A percentile compares a stretch with the other conserved stretches of the same genome.
phyloP scores from a whole-genome alignment of 139 green algal species.

The Micractinium sp. region DNA sequence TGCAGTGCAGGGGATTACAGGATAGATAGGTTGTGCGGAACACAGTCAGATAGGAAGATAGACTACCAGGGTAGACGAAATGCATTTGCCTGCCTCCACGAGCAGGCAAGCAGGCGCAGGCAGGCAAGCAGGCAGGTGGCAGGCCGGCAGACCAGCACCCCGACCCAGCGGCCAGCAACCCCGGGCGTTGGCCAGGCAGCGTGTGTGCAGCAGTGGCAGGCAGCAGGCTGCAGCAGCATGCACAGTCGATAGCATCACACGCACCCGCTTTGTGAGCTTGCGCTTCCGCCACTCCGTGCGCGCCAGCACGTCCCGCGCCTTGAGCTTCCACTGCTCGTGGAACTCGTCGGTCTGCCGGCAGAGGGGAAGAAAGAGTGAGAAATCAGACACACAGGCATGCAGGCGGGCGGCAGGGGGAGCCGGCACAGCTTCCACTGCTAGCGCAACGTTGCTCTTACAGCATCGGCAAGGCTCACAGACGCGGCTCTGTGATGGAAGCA shows the following conservation, averaged over 20 bases:
- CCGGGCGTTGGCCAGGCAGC: not conserved
- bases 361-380: not conserved
- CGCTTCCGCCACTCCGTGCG: slow-evolving; percentile 76
- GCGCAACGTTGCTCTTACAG: too few relatives aligned
- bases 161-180: too few relatives aligned
- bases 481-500: not conserved
- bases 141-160: too few relatives aligned
- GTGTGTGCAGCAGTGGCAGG: not conserved
- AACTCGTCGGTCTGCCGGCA: slow-evolving; percentile 64
- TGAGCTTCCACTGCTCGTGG: slow-evolving; percentile 83
- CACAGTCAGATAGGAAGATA: too few relatives aligned
- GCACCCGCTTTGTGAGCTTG: slow-evolving; percentile 78
- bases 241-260: not conserved
- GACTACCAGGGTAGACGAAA: too few relatives aligned
- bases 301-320: slow-evolving; percentile 85
- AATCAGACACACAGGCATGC: not conserved
- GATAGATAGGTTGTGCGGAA: too few relatives aligned
- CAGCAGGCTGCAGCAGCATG: not conserved
- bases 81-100: not conserved
- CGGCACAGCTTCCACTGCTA: not conserved
- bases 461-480: not conserved
- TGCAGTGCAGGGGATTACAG: not conserved
- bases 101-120: not conserved
- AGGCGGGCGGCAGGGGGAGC: too few relatives aligned
- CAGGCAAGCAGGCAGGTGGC: not conserved